Evolutionary conservation across 257 asterid genomes (phyloP).

Genomic region (Salvia hispanica): DNA sequence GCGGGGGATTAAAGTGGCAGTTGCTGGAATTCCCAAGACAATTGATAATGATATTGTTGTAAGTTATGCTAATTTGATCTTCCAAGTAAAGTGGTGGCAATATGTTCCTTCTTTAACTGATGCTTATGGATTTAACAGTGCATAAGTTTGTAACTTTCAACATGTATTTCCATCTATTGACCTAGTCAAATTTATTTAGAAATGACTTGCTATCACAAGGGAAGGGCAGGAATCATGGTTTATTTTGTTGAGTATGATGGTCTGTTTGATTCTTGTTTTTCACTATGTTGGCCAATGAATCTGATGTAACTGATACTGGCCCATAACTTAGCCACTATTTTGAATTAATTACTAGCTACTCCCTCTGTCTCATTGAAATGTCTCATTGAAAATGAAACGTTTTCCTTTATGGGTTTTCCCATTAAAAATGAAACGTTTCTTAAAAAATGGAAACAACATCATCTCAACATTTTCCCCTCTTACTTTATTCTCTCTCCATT

Average conservation of each 20-base stretch:
- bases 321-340: not conserved
- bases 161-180: constrained; percentile 20
- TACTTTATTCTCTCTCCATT: too few species aligned
- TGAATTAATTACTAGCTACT: not conserved
- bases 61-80: constrained; percentile 40
- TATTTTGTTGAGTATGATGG: constrained; percentile 3
- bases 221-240: constrained; percentile 10
- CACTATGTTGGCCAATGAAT: constrained; percentile 14
- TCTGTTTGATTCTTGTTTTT: not conserved
- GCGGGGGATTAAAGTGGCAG: constrained; percentile 85
- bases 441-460: too few species aligned
- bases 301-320: not conserved
- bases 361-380: too few species aligned
- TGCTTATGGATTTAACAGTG: not conserved
- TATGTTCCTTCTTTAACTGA: constrained; percentile 14
- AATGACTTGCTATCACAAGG: not conserved
- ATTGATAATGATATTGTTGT: constrained; percentile 95
- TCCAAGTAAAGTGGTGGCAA: constrained; percentile 6
- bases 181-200: constrained; percentile 17
- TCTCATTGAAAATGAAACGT: too few species aligned
- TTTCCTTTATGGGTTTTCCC: too few species aligned
- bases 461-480: too few species aligned
- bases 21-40: constrained; percentile 96
- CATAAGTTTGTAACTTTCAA: not conserved
- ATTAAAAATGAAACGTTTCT: too few species aligned